These are phyloP conservation scores for Fusarium sp. DNA, from an alignment of 2,329 filamentous ascomycete species.

Conservation along the genomic window DNA sequence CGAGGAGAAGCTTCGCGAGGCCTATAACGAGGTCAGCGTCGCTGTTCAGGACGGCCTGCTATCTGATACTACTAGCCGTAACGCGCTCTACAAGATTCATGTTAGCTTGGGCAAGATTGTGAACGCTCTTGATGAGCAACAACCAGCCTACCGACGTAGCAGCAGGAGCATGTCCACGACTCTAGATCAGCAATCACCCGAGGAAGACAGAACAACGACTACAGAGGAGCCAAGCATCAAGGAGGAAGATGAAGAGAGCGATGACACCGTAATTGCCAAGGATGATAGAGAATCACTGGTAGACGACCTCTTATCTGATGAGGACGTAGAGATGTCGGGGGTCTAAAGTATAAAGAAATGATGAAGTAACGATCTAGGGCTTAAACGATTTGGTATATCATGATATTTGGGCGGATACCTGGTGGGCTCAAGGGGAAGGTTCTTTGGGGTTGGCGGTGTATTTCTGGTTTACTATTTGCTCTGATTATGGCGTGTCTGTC, in stretches of 20 bases:
- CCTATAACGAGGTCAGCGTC: conserved; percentile 70
- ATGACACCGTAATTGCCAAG: conserved; percentile 51
- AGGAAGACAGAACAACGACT: conserved; percentile 59
- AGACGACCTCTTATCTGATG: conserved; percentile 58
- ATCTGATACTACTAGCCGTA: conserved; percentile 71
- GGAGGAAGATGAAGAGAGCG: conserved; percentile 62
- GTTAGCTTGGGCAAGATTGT: conserved; percentile 76
- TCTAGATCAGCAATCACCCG: conserved; percentile 49
- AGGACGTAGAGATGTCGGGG: conserved; percentile 54
- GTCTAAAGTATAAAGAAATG: conserved; percentile 34
- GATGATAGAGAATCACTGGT: conserved; percentile 56
- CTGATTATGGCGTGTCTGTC: conserved; percentile 24
- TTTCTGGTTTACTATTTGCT: conserved; percentile 28
- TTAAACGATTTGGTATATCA: conserved; percentile 40
- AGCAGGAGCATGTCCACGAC: conserved; percentile 61
- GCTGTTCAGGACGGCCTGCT: conserved; percentile 74
- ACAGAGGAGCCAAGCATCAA: conserved; percentile 62
- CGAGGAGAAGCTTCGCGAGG: conserved; percentile 68
- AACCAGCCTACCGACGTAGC: conserved; percentile 55
- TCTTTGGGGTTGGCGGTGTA: conserved; percentile 36
- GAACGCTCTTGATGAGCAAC: conserved; percentile 66
- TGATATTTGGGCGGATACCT: conserved; percentile 29
- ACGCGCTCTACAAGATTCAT: conserved; percentile 77
- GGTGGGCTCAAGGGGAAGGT: conserved; percentile 12
- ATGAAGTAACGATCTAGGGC: conserved; percentile 41